Percentiles rank a stretch among this genome's conserved stretches.
Evolutionary conservation across 139 green algal species (phyloP).

Genomic region (Coccomyxa sp.): DNA sequence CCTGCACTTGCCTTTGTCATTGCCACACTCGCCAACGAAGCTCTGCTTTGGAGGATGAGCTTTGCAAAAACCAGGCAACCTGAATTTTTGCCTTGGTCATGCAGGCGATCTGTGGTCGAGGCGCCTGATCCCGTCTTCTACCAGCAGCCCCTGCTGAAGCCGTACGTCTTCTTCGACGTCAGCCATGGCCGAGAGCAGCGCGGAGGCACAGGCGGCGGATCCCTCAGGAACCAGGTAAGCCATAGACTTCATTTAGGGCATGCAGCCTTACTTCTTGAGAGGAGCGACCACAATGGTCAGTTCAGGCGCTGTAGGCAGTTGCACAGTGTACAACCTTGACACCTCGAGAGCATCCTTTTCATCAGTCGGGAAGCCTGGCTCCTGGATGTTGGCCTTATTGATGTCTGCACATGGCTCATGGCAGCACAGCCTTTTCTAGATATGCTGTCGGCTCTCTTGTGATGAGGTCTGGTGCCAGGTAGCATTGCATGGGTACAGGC

Average conservation of each 20-base stretch:
- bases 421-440: too few species aligned
- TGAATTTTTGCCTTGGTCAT: not conserved
- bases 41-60: not conserved
- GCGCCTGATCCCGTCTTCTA: conserved; percentile 42
- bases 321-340: too few species aligned
- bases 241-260: too few species aligned
- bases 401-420: too few species aligned
- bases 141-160: conserved; percentile 59
- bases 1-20: not conserved
- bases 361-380: too few species aligned
- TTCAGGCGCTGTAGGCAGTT: too few species aligned
- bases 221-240: conserved; percentile 39
- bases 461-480: too few species aligned
- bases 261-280: too few species aligned
- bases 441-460: too few species aligned
- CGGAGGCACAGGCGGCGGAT: conserved; percentile 15
- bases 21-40: not conserved
- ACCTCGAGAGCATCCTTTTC: too few species aligned
- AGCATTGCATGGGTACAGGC: conserved; percentile 22
- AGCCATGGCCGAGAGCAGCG: conserved; percentile 41
- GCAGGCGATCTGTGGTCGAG: conserved; percentile 7
- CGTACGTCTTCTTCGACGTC: conserved; percentile 88
- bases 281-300: too few species aligned
- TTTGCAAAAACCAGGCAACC: not conserved
- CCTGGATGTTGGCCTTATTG: too few species aligned